Base-by-base conservation (phyloP, 2,329 filamentous ascomycete species). In the Sporothrix schenckii region DNA sequence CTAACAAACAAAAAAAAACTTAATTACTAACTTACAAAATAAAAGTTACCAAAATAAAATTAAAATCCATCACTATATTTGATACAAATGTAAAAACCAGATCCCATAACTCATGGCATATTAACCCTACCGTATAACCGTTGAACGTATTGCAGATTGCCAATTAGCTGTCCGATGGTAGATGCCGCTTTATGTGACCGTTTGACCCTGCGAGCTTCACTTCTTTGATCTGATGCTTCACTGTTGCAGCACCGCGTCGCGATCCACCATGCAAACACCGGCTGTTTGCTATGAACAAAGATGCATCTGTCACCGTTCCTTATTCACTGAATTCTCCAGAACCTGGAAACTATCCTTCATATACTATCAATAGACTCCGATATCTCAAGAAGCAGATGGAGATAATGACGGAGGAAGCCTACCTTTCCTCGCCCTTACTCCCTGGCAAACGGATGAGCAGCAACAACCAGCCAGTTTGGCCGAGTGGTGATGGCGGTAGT, bases 401-500 rank as follows among this genome's bases (percentile, higher is more conserved):
- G 53, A 41, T 5, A 34, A 19, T 50, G 60, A 49, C 4, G n/a
- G 39, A 27, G 50, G 56, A 67, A 24, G 52, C 67, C 27, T 41
- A 16, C 24, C 50, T 39, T 21, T 24, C 47, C 21, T 49, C 11
- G 21, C 14, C 65, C 58, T 39, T 58, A 30, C 58, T n/a, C 7
- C 24, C 39, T 53, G 47, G 34, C 70, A 63, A 69, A 63, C 54
- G 47, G 50, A 21, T 47, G 30, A 58, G 52, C 14, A 63, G 41
- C 56, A 49, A 44, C 53, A 67, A 69, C 49, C 41, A 49, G 73
- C 73, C 72, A 73, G 72, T 24, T 74, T 74, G 73, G 73, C 73
- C 73, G 73, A 74, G 72, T 72, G 71, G 71, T 70, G 58, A 74
- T 56, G 73, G 73, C 73, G 72, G 72, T 63, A 73, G 73, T 73